Evolutionary conservation across 345 rosid species (phyloP), one percentile per base, ranked within the genome.

Genomic region (Dipteronia dyeriana): DNA sequence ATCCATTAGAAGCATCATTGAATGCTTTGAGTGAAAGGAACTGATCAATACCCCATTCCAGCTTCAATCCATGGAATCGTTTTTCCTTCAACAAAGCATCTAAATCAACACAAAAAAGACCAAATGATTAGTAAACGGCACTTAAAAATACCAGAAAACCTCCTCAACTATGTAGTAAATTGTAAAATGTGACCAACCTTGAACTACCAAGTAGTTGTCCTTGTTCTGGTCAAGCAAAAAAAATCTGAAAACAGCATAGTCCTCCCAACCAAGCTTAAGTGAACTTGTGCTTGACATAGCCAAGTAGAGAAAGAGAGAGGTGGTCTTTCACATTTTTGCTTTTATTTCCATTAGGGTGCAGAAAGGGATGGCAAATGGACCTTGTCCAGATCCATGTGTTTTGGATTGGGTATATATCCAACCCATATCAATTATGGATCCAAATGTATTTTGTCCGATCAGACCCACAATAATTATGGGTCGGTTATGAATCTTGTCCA

Each of bases 271-370:
- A n/a, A 76, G 79, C 65, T 71, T 57, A 25, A 91, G 66, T 1
- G 89, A 87, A 63, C 66, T 79, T 73, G 89, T 66, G 79, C 83
- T 90, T 0, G 75, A 84, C 23, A 87, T 79, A 45, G 87, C 85
- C 79, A 91, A 79, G 84, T 92, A 85, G 56, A 87, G 19, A 60
- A 94, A 92, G 4, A 89, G n/a, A n/a, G n/a, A n/a, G n/a, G 62
- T 89, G 80, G 0, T 87, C 90, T 76, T 80, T 81, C 64, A 81
- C 86, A 20, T 86, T 81, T 85, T 85, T 91, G 86, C 76, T 83
- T 82, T 87, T 82, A 79, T 90, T 90, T 75, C 97, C 97, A 75
- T 81, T 85, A 54, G 95, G 92, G 69, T 86, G 68, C 62, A 91
- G n/a, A n/a, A n/a, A n/a, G n/a, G n/a, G n/a, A n/a, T n/a, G n/a